Evolutionary conservation across 768 basidiomycete species (phyloP), one percentile per base, ranked within the genome.

Genomic region (Russula emetica): DNA sequence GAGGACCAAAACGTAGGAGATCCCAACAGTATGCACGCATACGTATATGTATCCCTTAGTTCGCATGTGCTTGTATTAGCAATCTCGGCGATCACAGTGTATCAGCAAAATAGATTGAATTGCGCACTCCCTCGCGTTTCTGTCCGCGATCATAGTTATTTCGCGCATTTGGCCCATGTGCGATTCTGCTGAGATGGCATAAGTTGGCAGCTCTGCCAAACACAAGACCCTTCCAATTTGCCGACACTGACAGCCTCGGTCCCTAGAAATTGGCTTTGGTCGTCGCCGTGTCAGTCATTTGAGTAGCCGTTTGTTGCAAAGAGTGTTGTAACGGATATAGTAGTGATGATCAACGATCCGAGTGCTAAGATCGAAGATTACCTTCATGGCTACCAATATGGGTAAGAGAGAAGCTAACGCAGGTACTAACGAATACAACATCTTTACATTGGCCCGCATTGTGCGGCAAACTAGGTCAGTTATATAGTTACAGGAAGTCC

Each of bases 1-100:
- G 42, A 91, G 86, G 76, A 84, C 87, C 54, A 90, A 81, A 76
- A 81, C 86, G 44, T 90, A 78, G 34, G 54, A 22, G 20, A 44
- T 28, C 14, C 16, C 30, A 13, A 44, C 8, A 28, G 32, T 52
- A n/a, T 56, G 18, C 34, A 3, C 52, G n/a, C 30, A 42, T 60
- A 64, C 34, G 14, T 24, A 36, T 32, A 18, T 60, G 63, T 64
- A 60, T 55, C 58, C 54, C 8, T 49, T 64, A 64, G 58, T 54
- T 14, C 34, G n/a, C 63, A 59, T 40, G 20, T 49, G 53, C 30
- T 55, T 47, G n/a, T 16, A 30, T 49, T 26, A 18, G 51, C 34
- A 49, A 63, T 59, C 10, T 16, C 42, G 16, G 36, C 22, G 20
- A 56, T 40, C 40, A n/a, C 28, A 7, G 28, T 47, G 53, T 60